Base-by-base conservation (phyloP, 352 stramenopile species). In the Blastocystis sp. region DNA sequence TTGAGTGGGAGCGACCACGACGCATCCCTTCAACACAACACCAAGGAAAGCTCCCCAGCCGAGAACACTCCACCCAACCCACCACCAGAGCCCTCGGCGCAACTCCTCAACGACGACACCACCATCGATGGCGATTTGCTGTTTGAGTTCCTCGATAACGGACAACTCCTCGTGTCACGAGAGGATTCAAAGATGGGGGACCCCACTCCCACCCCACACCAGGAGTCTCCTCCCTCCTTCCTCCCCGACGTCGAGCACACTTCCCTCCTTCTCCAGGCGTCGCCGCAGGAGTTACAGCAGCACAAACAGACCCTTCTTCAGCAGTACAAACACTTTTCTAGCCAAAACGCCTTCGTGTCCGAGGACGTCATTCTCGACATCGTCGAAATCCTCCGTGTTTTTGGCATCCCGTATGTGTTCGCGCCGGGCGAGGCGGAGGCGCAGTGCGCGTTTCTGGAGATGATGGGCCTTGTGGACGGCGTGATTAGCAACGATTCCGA, bases 391-490 rank as follows among this genome's bases (percentile, higher is more conserved):
- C 91, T 99, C 24, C 39, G 91, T n/a, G 91, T 98, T 2, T 99
- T 99, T 93, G 97, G 97, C 1, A 95, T 99, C 24, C 98, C 98
- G 0, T 99, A 97, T 91, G 91, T 99, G n/a, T 95, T 98, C 39
- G 97, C 96, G n/a, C 97, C 98, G 0, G 98, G 98, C 92, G 98
- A 99, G 92, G 98, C 98, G 1, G 98, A 99, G 92, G 97, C 97
- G 2, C 97, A 99, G 91, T 99, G 97, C 92, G 96, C 96, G 6
- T 93, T 94, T 39, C 92, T 99, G 37, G 97, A 99, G 91, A 92
- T 96, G 79, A 92, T 96, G 62, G 96, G 96, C 4, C 91, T 99
- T 2, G 97, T 99, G 3, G 94, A 99, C 91, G 98, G 98, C 2
- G 96, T 99, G 69, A 96, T 99, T 62, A 99, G 96, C 0, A 97